These are phyloP conservation scores for Cucumis sativus DNA, from an alignment of 306 rosid genomes.

Conservation along the genomic window DNA sequence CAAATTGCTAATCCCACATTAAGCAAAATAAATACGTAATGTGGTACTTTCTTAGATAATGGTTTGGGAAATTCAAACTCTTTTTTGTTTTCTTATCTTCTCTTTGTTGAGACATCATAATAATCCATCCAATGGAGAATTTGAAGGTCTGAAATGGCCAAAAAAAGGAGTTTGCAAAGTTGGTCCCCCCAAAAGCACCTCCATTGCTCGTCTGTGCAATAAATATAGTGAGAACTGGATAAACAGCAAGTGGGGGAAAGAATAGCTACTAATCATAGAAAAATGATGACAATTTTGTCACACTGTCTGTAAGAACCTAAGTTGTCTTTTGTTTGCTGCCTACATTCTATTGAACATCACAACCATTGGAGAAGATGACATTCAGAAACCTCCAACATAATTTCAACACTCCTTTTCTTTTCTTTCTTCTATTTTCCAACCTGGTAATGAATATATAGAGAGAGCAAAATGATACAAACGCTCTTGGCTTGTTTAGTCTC, in stretches of 20 bases:
- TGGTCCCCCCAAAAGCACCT: slow-evolving; percentile 9
- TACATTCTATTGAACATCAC: slow-evolving; percentile 14
- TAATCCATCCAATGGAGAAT: neutral
- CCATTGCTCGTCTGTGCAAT: slow-evolving; percentile 1
- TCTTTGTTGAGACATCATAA: neutral
- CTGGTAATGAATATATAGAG: neutral
- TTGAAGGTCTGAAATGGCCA: neutral
- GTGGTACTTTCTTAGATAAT: neutral
- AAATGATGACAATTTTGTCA: slow-evolving; percentile 54
- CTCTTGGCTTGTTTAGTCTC: slow-evolving; percentile 29
- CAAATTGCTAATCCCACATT: neutral
- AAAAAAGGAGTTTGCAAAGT: neutral
- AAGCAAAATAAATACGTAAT: neutral
- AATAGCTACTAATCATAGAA: slow-evolving; percentile 61
- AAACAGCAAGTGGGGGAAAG: slow-evolving; percentile 22
- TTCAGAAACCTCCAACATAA: slow-evolving; percentile 23
- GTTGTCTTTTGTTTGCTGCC: slow-evolving; percentile 28
- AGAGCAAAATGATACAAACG: slow-evolving; percentile 1
- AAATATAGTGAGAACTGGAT: slow-evolving; percentile 1
- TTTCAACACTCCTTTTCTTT: slow-evolving; percentile 8
- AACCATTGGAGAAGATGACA: slow-evolving; percentile 11
- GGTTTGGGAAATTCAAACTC: neutral
- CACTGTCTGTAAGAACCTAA: slow-evolving; percentile 25
- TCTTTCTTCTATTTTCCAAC: neutral
- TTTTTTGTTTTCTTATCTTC: too few relatives aligned